Conservation (phyloP, 148 eudicot species). For the Amaranthus hypochondriacus region DNA sequence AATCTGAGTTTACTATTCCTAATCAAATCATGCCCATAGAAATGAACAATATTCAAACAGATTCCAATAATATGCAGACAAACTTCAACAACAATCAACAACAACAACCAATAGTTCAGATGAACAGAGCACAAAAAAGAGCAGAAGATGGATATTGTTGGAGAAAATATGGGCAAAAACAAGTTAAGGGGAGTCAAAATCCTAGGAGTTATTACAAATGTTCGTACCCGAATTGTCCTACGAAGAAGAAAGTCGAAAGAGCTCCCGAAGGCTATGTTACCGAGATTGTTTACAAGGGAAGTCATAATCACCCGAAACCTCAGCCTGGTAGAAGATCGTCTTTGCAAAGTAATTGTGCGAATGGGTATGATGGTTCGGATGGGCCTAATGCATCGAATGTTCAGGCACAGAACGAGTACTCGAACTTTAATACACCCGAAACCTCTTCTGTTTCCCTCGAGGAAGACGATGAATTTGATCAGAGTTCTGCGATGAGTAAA, state of each 20-base stretch:
- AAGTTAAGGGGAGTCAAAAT: constrained; percentile 77
- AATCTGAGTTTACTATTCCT: not conserved
- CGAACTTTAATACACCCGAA: constrained; percentile 41
- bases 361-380: constrained; percentile 20
- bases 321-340: constrained; percentile 48
- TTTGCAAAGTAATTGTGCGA: not conserved
- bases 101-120: constrained; percentile 34
- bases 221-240: constrained; percentile 61
- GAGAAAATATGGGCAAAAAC: constrained; percentile 83
- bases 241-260: constrained; percentile 75
- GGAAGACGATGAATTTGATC: constrained; percentile 64
- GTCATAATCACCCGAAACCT: constrained; percentile 78
- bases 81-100: constrained; percentile 18
- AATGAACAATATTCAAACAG: constrained; percentile 23
- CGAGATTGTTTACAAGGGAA: constrained; percentile 78
- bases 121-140: constrained; percentile 48
- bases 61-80: not conserved
- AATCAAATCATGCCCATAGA: constrained; percentile 19
- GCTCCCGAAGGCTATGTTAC: constrained; percentile 59
- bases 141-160: constrained; percentile 73
- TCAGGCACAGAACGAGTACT: constrained; percentile 29
- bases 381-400: not conserved
- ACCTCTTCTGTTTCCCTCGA: constrained; percentile 62
- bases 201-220: constrained; percentile 88
- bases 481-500: constrained; percentile 51